Percentiles rank a stretch among this genome's conserved stretches.
Evolutionary conservation across 805 yeast genomes (phyloP).

Genomic region (Clavispora phyllophila): DNA sequence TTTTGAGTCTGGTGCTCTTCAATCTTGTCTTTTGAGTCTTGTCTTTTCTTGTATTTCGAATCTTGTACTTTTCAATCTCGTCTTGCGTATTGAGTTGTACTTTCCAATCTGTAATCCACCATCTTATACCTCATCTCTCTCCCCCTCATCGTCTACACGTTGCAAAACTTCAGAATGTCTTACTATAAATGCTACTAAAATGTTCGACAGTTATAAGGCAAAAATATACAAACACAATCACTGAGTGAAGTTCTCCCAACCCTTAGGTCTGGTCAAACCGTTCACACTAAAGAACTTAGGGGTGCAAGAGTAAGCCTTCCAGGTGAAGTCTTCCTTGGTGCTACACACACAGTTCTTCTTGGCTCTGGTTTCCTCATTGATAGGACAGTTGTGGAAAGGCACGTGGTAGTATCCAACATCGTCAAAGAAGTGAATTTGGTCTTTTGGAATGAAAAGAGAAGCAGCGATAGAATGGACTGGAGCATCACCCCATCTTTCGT

Average conservation of each 20-base stretch:
- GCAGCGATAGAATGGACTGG: slow-evolving; percentile 90
- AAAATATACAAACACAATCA: not conserved
- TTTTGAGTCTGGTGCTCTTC: no score
- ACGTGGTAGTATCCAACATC: slow-evolving; percentile 83
- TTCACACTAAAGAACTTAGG: slow-evolving; percentile 54
- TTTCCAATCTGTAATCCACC: no score
- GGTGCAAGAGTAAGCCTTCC: slow-evolving; percentile 71
- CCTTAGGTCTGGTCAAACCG: slow-evolving; percentile 55
- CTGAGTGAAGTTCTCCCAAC: slow-evolving; percentile 60
- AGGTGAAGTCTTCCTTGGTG: slow-evolving; percentile 69
- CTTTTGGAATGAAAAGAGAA: slow-evolving; percentile 65
- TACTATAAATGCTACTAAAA: not conserved
- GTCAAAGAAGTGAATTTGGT: slow-evolving; percentile 69
- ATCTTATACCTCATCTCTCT: no score
- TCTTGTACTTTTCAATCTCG: no score
- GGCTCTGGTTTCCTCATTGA: slow-evolving; percentile 52
- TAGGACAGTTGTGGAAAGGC: slow-evolving; percentile 80
- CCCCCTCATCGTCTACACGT: no score
- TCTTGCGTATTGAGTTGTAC: no score
- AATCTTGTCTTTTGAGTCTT: no score
- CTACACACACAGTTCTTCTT: slow-evolving; percentile 69
- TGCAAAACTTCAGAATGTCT: not conserved
- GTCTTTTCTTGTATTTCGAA: no score
- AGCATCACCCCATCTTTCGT: slow-evolving; percentile 94
- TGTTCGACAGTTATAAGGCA: not conserved